phyloP scores from a whole-genome alignment of 257 asterid genomes.

The Henckelia pumila region DNA sequence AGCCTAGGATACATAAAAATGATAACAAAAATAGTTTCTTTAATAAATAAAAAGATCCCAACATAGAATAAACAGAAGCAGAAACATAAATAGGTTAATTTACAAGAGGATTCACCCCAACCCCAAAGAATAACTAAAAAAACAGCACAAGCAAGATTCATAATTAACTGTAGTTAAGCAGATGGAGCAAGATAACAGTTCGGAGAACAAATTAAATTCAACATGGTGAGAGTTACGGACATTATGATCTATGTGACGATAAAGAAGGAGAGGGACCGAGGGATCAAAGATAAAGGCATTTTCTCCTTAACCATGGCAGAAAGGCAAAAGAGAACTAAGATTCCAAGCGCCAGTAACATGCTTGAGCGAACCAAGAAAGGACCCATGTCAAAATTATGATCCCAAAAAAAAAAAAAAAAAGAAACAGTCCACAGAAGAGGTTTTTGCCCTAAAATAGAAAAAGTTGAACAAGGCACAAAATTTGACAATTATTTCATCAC shows the following conservation, averaged over 20 bases:
- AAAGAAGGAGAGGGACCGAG: background rate
- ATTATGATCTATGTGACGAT: background rate
- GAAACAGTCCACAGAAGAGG: background rate
- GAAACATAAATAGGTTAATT: background rate
- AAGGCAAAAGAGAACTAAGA: background rate
- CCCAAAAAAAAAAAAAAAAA: background rate
- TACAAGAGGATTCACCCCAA: background rate
- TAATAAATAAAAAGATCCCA: background rate
- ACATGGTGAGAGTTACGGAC: background rate
- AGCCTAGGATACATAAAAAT: background rate
- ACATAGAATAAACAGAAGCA: background rate
- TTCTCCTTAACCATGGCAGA: background rate
- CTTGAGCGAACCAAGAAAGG: background rate
- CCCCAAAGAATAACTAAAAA: background rate
- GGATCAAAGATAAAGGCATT: background rate
- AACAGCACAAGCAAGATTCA: background rate
- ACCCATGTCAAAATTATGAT: background rate
- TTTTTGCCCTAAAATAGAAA: background rate
- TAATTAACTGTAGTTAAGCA: background rate
- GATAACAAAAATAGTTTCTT: background rate
- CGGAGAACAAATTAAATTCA: background rate
- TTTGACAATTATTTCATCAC: constrained; percentile 5
- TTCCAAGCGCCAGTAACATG: background rate
- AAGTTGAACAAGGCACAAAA: constrained; percentile 1
- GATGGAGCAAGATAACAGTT: background rate